phyloP scores from a whole-genome alignment of 352 stramenopile genomes.

The Pythium volutum region DNA sequence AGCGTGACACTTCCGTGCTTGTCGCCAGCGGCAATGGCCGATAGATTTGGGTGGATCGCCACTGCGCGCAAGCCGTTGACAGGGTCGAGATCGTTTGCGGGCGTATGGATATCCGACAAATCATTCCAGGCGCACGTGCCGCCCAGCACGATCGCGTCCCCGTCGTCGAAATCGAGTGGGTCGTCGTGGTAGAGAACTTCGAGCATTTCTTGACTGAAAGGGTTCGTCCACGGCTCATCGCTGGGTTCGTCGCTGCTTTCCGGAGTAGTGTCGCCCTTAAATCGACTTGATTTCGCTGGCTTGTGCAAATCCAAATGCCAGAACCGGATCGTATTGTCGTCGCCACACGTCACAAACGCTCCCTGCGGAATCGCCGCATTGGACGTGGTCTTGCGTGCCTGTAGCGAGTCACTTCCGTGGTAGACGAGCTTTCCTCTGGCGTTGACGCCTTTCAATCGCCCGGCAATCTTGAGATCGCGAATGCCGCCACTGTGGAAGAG shows the following conservation, averaged over 20 bases:
- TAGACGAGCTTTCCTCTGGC: conserved; percentile 61
- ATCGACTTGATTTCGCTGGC: conserved; percentile 23
- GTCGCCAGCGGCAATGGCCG: conserved; percentile 65
- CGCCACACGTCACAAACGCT: conserved; percentile 77
- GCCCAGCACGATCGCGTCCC: conserved; percentile 42
- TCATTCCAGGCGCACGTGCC: conserved; percentile 49
- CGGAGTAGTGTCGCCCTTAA: conserved; percentile 12
- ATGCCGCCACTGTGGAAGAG: conserved; percentile 76
- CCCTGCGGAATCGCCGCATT: conserved; percentile 47
- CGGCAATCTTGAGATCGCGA: conserved; percentile 59
- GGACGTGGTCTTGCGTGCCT: conserved; percentile 13
- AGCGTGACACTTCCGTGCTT: conserved; percentile 66
- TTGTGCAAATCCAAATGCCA: conserved; percentile 85
- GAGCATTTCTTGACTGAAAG: conserved; percentile 73
- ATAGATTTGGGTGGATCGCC: conserved; percentile 52
- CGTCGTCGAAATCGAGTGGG: conserved; percentile 39
- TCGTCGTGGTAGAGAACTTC: conserved; percentile 61
- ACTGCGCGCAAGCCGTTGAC: conserved; percentile 48
- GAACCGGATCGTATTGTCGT: conserved; percentile 85
- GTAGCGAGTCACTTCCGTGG: conserved; percentile 10
- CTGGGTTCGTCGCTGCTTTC: conserved; percentile 12
- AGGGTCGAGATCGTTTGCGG: conserved; percentile 27
- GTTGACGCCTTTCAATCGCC: conserved; percentile 47
- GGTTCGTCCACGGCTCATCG: conserved; percentile 52
- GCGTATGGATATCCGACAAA: conserved; percentile 42